Base-by-base conservation (phyloP, 73 alveolate species). In the Paramecium biaurelia region DNA sequence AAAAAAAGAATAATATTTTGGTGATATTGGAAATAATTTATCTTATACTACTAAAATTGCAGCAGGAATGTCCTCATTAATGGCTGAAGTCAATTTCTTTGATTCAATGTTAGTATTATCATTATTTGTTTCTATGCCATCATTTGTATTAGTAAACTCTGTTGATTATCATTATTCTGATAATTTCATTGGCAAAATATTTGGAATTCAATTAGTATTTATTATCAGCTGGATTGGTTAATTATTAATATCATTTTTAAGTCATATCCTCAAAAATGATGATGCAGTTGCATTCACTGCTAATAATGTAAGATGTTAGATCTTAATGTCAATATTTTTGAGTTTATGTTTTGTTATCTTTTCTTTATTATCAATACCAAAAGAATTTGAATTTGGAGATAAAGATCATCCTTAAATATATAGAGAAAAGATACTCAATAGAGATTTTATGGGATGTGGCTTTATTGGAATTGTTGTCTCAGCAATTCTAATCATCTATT, bases 211-310 rank as follows among this genome's bases (percentile, higher is more conserved):
- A 14, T 43, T 79, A 34, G 43, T 45, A n/a, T 79, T 79, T 21
- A 79, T 47, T 23, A 5, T 79, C 1, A 79, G 74, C 43, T 79
- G 70, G 74, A 7, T 79, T 24, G 90, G 76, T 12, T 23, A 38
- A 79, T 79, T 79, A 43, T 21, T 47, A 12, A 34, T 79, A 20
- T 79, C 90, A 20, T 79, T 79, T 45, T 24, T 79, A 41, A 43
- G 45, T 43, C 45, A 41, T 24, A 41, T 45, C 14, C 28, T 79
- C 56, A 43, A 79, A 79, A 47, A 79, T 45, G 74, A 79, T 24
- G 90, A 79, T 43, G 74, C 70, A 37, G 90, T 79, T 79, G 42
- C 45, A 2, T 79, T 42, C 28, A 79, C 90, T 42, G 90, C 90
- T 5, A 41, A 18, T 30, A 79, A 47, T 47, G 56, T 79, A 10